Conservation (phyloP, 495 filamentous ascomycete species). For the Xylaria bambusicola region DNA sequence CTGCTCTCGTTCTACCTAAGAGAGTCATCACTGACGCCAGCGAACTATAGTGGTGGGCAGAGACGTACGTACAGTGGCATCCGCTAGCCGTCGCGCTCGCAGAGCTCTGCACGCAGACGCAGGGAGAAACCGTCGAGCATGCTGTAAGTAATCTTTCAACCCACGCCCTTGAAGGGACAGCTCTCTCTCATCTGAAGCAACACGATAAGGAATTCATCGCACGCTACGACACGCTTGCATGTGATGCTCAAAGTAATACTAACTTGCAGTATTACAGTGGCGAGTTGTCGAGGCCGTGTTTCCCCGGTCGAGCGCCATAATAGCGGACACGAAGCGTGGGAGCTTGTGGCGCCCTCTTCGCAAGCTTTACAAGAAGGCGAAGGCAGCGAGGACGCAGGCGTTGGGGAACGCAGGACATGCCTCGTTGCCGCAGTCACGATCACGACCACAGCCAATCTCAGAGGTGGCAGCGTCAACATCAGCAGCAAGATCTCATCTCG, state of each 20-base stretch:
- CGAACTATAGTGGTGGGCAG: conserved; percentile 43
- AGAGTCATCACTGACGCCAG: too few species aligned
- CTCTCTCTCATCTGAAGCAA: too few species aligned
- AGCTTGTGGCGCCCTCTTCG: conserved; percentile 70
- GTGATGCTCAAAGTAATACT: neutral
- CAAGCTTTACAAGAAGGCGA: conserved; percentile 64
- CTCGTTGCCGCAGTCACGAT: neutral
- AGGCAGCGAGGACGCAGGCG: conserved; percentile 41
- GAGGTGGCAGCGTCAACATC: neutral
- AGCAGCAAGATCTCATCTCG: neutral
- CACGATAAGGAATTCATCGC: too few species aligned
- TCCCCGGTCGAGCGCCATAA: conserved; percentile 52
- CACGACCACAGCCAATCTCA: conserved; percentile 1
- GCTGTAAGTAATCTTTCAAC: conserved; percentile 39
- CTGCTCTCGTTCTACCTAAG: too few species aligned
- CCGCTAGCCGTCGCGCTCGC: conserved; percentile 68
- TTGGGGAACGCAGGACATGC: neutral
- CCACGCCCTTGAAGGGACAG: too few species aligned
- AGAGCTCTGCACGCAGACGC: conserved; percentile 61
- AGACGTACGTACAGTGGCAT: conserved; percentile 74
- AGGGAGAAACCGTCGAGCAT: conserved; percentile 62
- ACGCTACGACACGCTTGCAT: too few species aligned
- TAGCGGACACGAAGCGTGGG: conserved; percentile 54
- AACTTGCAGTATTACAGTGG: conserved; percentile 49
- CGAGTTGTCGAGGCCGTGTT: conserved; percentile 61